phyloP scores from a whole-genome alignment of 345 rosid genomes.

The Eucalyptus curtisii region DNA sequence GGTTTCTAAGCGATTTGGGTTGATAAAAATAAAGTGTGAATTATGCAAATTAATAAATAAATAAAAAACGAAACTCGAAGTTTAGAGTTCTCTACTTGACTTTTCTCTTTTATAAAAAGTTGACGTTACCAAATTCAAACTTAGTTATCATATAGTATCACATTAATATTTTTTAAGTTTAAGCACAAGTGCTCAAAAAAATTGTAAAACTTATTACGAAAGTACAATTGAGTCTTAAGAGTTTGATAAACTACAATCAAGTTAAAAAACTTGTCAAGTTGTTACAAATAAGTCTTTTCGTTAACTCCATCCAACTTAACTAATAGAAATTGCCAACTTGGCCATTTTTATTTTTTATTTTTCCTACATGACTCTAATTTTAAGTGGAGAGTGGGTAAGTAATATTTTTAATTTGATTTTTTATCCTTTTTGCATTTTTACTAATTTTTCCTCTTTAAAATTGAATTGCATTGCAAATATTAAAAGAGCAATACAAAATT shows the following conservation, averaged over 20 bases:
- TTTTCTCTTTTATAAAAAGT: background rate
- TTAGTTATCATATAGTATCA: background rate
- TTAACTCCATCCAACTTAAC: background rate
- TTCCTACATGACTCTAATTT: accelerated
- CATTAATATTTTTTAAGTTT: background rate
- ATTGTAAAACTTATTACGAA: background rate
- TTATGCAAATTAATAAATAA: too few species aligned
- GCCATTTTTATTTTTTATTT: background rate
- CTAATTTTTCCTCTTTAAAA: background rate
- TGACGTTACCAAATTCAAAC: background rate
- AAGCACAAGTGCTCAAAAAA: background rate
- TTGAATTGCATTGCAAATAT: background rate
- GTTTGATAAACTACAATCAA: background rate
- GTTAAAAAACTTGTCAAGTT: background rate
- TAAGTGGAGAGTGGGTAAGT: background rate
- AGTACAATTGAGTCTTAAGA: background rate
- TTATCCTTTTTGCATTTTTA: background rate
- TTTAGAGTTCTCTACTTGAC: background rate
- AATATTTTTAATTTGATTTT: too few species aligned
- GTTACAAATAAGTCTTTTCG: accelerated
- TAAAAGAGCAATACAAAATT: background rate
- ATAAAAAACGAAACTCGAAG: background rate
- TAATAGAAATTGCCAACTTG: background rate
- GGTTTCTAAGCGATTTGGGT: background rate
- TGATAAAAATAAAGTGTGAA: background rate